Conservation (phyloP, 176 grass and related monocot species). For the Zoysia japonica region DNA sequence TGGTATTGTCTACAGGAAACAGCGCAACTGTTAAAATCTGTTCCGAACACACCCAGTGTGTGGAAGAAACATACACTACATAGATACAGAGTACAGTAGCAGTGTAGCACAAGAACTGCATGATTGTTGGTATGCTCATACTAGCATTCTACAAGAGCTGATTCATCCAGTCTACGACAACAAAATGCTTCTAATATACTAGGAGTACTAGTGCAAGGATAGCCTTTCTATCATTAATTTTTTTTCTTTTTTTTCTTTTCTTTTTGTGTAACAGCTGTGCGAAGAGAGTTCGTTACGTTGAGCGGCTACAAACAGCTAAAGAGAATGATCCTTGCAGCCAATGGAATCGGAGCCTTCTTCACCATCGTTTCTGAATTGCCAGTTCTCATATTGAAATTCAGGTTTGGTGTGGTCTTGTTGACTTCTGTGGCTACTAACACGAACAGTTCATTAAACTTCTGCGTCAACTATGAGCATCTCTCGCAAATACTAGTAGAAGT, state of each 20-base stretch:
- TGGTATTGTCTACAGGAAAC: no score
- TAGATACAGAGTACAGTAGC: no score
- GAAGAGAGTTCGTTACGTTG: constrained; percentile 16
- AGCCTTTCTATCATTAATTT: constrained; percentile 8
- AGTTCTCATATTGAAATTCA: constrained; percentile 26
- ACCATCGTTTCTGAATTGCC: constrained; percentile 28
- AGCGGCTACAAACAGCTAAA: constrained; percentile 16
- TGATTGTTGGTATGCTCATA: constrained; percentile 38
- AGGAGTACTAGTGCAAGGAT: not conserved
- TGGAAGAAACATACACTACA: no score
- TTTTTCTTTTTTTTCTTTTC: not conserved
- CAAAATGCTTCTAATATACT: constrained; percentile 16
- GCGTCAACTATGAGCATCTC: not conserved
- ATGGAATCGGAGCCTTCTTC: constrained; percentile 23
- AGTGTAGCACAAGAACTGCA: not conserved
- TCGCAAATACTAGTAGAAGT: not conserved
- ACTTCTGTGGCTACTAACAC: constrained; percentile 7
- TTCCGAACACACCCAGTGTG: no score
- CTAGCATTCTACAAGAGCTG: constrained; percentile 8
- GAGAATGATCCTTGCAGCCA: constrained; percentile 6
- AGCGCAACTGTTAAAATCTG: no score
- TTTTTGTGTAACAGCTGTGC: not conserved
- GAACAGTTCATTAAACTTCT: not conserved
- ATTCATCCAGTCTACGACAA: constrained; percentile 10
- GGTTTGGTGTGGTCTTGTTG: constrained; percentile 18